Conservation (phyloP, 306 rosid species). For the Corylus heterophylla region DNA sequence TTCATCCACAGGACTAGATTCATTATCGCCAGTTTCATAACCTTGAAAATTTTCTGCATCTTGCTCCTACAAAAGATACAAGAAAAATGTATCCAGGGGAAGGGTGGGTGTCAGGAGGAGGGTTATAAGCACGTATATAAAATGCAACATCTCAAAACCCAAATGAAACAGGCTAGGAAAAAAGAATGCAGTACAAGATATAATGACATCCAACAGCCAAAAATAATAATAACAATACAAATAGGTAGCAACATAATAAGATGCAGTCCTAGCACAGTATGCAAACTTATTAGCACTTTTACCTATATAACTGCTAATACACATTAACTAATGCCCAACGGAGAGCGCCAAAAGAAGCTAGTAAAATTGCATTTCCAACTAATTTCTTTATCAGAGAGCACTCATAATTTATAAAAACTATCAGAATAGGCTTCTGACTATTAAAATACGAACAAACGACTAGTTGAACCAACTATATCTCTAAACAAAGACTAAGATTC, state of each 20-base stretch:
- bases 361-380: background rate
- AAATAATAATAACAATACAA: background rate
- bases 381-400: background rate
- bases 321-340: background rate
- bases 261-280: background rate
- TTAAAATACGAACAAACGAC: background rate
- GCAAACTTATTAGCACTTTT: background rate
- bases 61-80: constrained; percentile 10
- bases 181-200: background rate
- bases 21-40: constrained; percentile 12
- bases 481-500: background rate
- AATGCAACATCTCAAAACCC: background rate
- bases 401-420: background rate
- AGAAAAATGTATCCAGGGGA: background rate
- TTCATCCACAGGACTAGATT: constrained; percentile 19
- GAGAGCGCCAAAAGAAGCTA: background rate
- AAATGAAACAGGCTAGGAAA: background rate
- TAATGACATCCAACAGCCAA: background rate
- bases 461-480: background rate
- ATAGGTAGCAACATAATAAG: background rate
- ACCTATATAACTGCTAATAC: background rate
- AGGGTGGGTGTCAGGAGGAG: no score
- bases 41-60: constrained; percentile 7
- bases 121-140: background rate
- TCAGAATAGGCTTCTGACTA: background rate